Conservation (phyloP, 1,284 basidiomycete genomes). For the Afroboletus lepidellus region DNA sequence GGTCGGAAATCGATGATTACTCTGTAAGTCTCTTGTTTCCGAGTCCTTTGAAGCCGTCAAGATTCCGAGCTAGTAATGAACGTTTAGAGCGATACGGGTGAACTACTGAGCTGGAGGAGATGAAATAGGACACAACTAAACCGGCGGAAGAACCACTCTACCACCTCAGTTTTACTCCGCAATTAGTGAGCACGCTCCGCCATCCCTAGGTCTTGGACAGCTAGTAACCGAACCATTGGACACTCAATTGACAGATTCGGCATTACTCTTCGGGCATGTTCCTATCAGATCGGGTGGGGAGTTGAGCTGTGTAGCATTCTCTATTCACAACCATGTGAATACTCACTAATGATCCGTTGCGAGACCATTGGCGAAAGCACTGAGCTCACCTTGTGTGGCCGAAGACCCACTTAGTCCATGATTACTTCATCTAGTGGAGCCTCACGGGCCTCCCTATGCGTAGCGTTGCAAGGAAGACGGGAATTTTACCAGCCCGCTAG, state of each 20-base stretch:
- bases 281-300: background rate
- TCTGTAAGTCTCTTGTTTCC: too few species aligned
- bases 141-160: background rate
- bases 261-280: background rate
- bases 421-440: background rate
- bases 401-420: too few species aligned
- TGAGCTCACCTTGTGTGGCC: too few species aligned
- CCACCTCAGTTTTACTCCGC: background rate
- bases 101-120: background rate
- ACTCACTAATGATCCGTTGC: too few species aligned
- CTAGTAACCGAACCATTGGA: background rate
- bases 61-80: background rate
- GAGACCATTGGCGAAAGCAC: background rate
- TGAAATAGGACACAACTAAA: background rate
- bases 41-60: too few species aligned
- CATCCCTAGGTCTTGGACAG: background rate
- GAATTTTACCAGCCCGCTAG: background rate
- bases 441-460: background rate
- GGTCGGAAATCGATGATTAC: too few species aligned
- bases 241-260: background rate
- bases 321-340: too few species aligned
- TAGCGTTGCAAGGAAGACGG: background rate
- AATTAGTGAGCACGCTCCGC: background rate
- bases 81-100: too few species aligned
- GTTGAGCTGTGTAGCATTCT: background rate